phyloP scores from a whole-genome alignment of 192 early-diverging fungal genomes.

The Allomyces javanicus region DNA sequence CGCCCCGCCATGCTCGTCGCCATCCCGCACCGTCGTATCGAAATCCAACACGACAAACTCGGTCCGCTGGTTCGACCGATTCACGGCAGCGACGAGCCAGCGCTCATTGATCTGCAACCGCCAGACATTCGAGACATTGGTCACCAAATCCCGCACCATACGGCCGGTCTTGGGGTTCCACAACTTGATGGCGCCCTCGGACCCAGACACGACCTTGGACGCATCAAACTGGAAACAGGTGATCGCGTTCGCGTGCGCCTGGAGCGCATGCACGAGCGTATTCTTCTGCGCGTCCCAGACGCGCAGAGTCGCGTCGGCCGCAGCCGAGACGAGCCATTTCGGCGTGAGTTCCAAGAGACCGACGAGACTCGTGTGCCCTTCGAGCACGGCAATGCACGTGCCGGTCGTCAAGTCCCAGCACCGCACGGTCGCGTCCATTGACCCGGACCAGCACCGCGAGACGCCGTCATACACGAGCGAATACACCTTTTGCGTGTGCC shows the following conservation, averaged over 20 bases:
- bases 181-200: slow-evolving; percentile 81
- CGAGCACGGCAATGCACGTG: slow-evolving; percentile 48
- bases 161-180: slow-evolving; percentile 86
- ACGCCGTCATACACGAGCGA: slow-evolving; percentile 74
- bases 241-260: slow-evolving; percentile 71
- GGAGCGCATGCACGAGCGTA: slow-evolving; percentile 39
- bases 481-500: slow-evolving; percentile 90
- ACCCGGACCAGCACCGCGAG: slow-evolving; percentile 71
- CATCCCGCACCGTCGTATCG: slow-evolving; percentile 3
- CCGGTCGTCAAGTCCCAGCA: slow-evolving; percentile 86
- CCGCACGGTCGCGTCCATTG: slow-evolving; percentile 79
- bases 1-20: neutral
- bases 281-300: slow-evolving; percentile 67
- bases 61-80: slow-evolving; percentile 22
- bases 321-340: slow-evolving; percentile 76
- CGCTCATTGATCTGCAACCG: slow-evolving; percentile 79
- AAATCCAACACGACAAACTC: slow-evolving; percentile 36
- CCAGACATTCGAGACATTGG: slow-evolving; percentile 76
- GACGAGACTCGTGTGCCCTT: slow-evolving; percentile 85
- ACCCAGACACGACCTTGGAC: slow-evolving; percentile 80
- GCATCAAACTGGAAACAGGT: slow-evolving; percentile 97
- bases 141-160: slow-evolving; percentile 63
- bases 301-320: slow-evolving; percentile 80
- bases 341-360: slow-evolving; percentile 74
- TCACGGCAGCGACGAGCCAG: slow-evolving; percentile 59